Conservation (phyloP, 768 basidiomycete genomes). For the Candolleomyces eurysporus region DNA sequence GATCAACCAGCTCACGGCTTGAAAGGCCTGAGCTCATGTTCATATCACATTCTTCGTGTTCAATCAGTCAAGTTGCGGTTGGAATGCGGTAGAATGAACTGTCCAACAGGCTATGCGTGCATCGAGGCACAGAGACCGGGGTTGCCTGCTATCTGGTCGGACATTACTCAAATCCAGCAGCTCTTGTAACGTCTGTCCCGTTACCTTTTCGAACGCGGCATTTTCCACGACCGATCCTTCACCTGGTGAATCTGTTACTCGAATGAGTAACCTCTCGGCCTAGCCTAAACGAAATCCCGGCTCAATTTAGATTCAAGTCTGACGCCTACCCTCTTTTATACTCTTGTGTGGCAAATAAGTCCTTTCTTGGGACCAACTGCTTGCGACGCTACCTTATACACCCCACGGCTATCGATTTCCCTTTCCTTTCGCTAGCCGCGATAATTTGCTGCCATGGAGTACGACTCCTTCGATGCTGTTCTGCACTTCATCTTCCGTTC, state of each 20-base stretch:
- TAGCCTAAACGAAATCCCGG: neutral
- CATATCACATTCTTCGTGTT: neutral
- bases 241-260: neutral
- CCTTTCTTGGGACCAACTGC: conserved; percentile 26
- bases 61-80: neutral
- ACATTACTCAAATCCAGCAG: neutral
- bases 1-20: neutral
- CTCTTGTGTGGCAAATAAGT: conserved; percentile 22
- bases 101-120: neutral
- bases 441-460: conserved; percentile 55
- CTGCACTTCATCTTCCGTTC: conserved; percentile 79
- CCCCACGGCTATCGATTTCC: conserved; percentile 24
- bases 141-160: neutral
- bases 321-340: conserved; percentile 36
- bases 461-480: conserved; percentile 78
- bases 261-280: neutral
- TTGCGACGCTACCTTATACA: conserved; percentile 31
- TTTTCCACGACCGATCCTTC: neutral
- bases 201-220: neutral
- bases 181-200: neutral
- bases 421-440: conserved; percentile 28
- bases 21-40: neutral
- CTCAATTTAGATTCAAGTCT: conserved; percentile 28
- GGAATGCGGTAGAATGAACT: neutral
- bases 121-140: neutral